Conservation (phyloP, 2,329 filamentous ascomycete species). For the Cladosporium sp. region DNA sequence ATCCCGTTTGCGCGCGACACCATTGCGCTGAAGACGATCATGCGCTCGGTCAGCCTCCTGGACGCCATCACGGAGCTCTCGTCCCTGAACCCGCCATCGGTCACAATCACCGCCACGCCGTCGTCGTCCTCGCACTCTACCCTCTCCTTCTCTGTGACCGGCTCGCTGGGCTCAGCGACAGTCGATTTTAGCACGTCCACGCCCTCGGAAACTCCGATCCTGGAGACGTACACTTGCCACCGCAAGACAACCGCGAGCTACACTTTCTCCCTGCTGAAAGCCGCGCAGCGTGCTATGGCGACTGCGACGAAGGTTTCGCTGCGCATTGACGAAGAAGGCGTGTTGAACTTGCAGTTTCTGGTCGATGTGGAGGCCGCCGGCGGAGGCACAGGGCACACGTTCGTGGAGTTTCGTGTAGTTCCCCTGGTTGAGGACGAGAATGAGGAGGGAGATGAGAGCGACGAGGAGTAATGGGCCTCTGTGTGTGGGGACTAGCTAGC, state of each 20-base stretch:
- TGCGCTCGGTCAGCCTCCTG: conserved; percentile 68
- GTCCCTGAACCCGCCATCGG: conserved; percentile 54
- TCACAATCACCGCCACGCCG: conserved; percentile 46
- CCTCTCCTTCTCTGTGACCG: conserved; percentile 64
- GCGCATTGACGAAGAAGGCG: conserved; percentile 78
- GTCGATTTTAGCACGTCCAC: conserved; percentile 49
- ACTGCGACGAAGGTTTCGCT: conserved; percentile 89
- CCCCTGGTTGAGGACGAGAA: conserved; percentile 59
- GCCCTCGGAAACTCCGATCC: conserved; percentile 38
- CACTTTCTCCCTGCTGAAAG: conserved; percentile 80
- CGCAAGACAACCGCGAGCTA: conserved; percentile 62
- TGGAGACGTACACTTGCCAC: conserved; percentile 67
- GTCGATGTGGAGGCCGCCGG: conserved; percentile 64
- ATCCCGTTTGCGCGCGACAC: conserved; percentile 82
- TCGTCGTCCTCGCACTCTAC: conserved; percentile 35
- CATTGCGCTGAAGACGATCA: conserved; percentile 87
- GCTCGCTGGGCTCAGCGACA: conserved; percentile 53
- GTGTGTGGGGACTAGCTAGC: too few species aligned
- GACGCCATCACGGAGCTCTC: conserved; percentile 65
- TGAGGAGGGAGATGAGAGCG: conserved; percentile 28
- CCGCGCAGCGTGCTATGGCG: conserved; percentile 85
- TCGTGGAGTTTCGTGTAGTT: conserved; percentile 78
- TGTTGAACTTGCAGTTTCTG: conserved; percentile 93
- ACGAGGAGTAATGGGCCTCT: background rate
- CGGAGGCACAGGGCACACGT: conserved; percentile 48